Percentiles rank a stretch among this genome's conserved stretches.
Conservation (phyloP, 163 green algal genomes). For the Smithsoniella earleae region DNA sequence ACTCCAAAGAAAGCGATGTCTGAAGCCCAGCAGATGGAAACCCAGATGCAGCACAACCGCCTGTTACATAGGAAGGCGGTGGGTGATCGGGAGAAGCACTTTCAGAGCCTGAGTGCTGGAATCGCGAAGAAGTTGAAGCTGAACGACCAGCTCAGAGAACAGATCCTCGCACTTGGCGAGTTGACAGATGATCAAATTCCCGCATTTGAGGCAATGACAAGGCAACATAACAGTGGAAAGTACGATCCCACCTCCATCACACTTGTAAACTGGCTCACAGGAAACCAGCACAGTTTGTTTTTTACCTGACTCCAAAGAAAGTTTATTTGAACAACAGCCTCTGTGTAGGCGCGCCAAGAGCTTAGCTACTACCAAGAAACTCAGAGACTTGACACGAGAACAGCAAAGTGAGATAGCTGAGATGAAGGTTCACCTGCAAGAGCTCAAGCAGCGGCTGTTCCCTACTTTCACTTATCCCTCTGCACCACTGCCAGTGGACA, state of each 20-base stretch:
- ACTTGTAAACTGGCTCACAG: no score
- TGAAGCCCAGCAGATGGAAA: slow-evolving; percentile 20
- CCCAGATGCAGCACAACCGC: slow-evolving; percentile 28
- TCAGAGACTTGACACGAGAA: neutral
- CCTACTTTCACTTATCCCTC: neutral
- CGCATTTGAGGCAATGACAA: neutral
- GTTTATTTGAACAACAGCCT: no score
- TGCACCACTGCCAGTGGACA: neutral
- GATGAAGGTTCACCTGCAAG: neutral
- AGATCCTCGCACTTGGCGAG: neutral
- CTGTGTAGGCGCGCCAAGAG: neutral
- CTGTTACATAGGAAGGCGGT: slow-evolving; percentile 3
- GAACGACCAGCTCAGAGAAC: slow-evolving; percentile 9
- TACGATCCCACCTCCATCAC: no score
- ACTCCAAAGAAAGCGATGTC: neutral
- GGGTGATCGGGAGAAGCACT: slow-evolving; percentile 2
- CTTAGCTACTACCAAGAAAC: neutral
- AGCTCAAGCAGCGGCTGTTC: neutral
- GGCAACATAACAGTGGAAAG: no score
- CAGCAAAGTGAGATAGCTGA: slow-evolving; percentile 1
- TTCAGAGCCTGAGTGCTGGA: neutral
- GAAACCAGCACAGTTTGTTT: no score
- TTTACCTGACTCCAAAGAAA: no score
- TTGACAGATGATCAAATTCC: neutral
- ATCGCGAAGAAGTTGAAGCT: slow-evolving; percentile 14